Conservation (phyloP, 306 rosid genomes). For the Vicia sativa region DNA sequence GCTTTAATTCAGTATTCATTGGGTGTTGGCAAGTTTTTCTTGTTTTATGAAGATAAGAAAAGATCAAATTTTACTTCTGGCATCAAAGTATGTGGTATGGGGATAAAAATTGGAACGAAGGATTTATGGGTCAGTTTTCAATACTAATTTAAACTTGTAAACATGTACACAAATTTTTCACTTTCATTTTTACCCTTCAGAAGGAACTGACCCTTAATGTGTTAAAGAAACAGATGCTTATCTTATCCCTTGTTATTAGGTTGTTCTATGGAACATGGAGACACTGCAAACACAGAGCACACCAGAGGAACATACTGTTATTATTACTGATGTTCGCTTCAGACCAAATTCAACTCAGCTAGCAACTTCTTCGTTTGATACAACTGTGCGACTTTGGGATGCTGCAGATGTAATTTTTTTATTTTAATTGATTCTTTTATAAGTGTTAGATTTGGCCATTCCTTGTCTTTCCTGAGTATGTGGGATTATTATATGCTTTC, state of each 20-base stretch:
- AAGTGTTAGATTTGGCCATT: constrained; percentile 19
- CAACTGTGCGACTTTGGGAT: constrained; percentile 91
- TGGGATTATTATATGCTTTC: constrained; percentile 20
- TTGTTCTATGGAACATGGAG: constrained; percentile 90
- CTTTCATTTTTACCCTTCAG: constrained; percentile 3
- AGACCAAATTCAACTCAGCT: constrained; percentile 91
- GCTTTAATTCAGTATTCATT: neutral
- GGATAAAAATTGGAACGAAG: neutral
- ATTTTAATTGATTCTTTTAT: constrained; percentile 22
- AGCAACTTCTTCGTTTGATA: constrained; percentile 92
- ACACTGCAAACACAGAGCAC: constrained; percentile 78
- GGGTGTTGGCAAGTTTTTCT: neutral
- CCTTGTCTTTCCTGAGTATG: constrained; percentile 14
- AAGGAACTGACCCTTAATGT: neutral
- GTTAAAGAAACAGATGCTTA: constrained; percentile 40
- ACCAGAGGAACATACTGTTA: constrained; percentile 63
- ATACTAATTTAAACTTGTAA: constrained; percentile 13
- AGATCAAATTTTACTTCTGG: neutral
- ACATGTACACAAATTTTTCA: constrained; percentile 18
- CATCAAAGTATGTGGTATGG: neutral
- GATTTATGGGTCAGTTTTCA: constrained; percentile 25
- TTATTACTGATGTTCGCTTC: constrained; percentile 91
- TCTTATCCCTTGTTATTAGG: constrained; percentile 57
- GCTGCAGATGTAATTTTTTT: constrained; percentile 71
- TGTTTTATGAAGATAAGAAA: constrained; percentile 7